A percentile compares a stretch with the other conserved stretches of the same genome.
Evolutionary conservation across 2,329 filamentous ascomycete species (phyloP).

Genomic region (Botryotinia globosa): DNA sequence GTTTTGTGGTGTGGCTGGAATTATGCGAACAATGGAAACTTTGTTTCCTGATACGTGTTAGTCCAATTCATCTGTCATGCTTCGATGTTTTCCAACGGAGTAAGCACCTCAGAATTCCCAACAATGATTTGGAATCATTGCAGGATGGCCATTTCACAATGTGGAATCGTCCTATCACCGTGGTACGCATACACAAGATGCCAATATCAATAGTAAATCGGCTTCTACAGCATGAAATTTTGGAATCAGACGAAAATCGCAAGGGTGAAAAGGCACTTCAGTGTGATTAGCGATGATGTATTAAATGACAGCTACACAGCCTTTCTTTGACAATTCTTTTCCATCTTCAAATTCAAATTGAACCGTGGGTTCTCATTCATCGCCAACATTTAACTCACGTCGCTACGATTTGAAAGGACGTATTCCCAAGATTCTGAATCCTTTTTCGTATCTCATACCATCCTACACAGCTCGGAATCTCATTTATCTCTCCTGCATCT

Average conservation of each 20-base stretch:
- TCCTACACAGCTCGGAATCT: background rate
- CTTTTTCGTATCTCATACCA: background rate
- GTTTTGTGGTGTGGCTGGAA: background rate
- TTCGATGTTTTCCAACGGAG: background rate
- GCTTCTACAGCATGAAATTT: background rate
- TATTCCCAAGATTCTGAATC: background rate
- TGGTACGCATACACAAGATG: background rate
- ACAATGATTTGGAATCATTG: background rate
- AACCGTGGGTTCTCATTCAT: background rate
- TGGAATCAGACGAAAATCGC: background rate
- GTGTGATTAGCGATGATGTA: background rate
- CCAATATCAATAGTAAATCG: background rate
- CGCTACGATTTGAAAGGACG: background rate
- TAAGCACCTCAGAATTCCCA: background rate
- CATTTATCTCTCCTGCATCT: background rate
- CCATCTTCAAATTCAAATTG: background rate
- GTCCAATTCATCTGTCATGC: background rate
- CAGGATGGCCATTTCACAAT: background rate
- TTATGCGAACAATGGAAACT: conserved; percentile 5
- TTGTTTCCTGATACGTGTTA: background rate
- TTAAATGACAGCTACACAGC: background rate
- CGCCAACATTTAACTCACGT: background rate
- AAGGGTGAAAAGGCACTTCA: background rate
- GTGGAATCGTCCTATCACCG: background rate
- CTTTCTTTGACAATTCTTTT: background rate